Evolutionary conservation across 148 eudicot genomes (phyloP).

Genomic region (Polygonum maritimum): DNA sequence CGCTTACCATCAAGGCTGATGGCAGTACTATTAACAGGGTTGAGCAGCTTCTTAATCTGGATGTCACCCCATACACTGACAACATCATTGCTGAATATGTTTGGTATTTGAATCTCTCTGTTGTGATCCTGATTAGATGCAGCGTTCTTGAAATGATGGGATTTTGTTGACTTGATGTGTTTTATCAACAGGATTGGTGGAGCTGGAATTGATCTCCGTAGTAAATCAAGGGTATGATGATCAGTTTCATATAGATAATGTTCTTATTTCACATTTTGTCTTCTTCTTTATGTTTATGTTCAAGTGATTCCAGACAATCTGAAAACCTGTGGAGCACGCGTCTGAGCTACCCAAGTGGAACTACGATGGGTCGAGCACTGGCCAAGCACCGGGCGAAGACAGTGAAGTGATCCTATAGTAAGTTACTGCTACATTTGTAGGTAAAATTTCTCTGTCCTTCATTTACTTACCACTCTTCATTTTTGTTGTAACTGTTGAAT

Average conservation of each 20-base stretch:
- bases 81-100: constrained; percentile 91
- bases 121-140: neutral
- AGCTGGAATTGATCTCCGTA: constrained; percentile 73
- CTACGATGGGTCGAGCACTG: neutral
- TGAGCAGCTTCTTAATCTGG: constrained; percentile 79
- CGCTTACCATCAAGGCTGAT: constrained; percentile 45
- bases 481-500: too few relatives aligned
- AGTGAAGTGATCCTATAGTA: neutral
- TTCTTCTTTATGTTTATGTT: too few relatives aligned
- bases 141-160: neutral
- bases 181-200: constrained; percentile 79
- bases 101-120: constrained; percentile 34
- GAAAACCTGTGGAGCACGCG: constrained; percentile 76
- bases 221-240: constrained; percentile 80
- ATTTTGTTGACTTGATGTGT: neutral
- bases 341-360: constrained; percentile 20
- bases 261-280: too few relatives aligned
- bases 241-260: neutral
- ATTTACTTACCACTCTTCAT: too few relatives aligned
- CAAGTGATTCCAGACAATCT: constrained; percentile 47
- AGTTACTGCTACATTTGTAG: neutral
- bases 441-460: neutral
- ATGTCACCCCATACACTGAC: constrained; percentile 65
- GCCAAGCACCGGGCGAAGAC: neutral
- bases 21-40: constrained; percentile 62